Conservation (phyloP, 2,329 filamentous ascomycete genomes). For the Aspergillus fumigatus region DNA sequence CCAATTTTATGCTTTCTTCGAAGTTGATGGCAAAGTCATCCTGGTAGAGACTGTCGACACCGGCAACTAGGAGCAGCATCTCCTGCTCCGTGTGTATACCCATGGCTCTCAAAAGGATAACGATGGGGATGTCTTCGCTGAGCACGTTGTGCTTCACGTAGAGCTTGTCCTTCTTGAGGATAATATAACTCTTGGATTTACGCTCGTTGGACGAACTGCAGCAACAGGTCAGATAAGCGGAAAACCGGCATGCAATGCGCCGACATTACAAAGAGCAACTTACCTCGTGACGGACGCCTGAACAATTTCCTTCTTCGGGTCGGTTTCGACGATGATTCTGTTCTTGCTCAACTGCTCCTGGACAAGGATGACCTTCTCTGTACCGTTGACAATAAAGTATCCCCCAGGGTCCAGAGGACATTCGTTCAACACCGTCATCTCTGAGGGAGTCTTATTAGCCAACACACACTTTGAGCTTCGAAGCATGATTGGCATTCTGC, state of each 20-base stretch:
- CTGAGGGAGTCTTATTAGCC: conserved; percentile 72
- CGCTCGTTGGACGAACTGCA: conserved; percentile 89
- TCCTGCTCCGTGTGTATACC: conserved; percentile 93
- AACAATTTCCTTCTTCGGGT: conserved; percentile 86
- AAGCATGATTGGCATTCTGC: conserved; percentile 93
- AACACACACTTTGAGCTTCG: conserved; percentile 91
- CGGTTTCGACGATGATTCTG: conserved; percentile 92
- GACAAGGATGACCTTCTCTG: conserved; percentile 97
- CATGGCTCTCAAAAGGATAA: conserved; percentile 87
- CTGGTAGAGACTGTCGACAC: conserved; percentile 81
- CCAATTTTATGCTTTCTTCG: conserved; percentile 78
- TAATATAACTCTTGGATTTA: conserved; percentile 95
- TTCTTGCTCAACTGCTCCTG: conserved; percentile 99
- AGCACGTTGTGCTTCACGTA: conserved; percentile 89
- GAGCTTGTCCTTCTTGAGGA: conserved; percentile 88
- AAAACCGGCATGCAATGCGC: not conserved
- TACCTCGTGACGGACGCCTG: conserved; percentile 84
- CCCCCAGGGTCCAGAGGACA: conserved; percentile 94
- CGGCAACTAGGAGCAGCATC: conserved; percentile 85
- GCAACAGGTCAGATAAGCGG: conserved; percentile 10
- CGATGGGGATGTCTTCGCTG: conserved; percentile 89
- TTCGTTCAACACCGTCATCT: conserved; percentile 92
- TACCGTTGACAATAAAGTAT: conserved; percentile 96
- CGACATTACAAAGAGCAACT: not conserved
- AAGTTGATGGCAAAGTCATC: conserved; percentile 96